Conservation (phyloP, 2,329 filamentous ascomycete species). For the Aureobasidium leucospermi region DNA sequence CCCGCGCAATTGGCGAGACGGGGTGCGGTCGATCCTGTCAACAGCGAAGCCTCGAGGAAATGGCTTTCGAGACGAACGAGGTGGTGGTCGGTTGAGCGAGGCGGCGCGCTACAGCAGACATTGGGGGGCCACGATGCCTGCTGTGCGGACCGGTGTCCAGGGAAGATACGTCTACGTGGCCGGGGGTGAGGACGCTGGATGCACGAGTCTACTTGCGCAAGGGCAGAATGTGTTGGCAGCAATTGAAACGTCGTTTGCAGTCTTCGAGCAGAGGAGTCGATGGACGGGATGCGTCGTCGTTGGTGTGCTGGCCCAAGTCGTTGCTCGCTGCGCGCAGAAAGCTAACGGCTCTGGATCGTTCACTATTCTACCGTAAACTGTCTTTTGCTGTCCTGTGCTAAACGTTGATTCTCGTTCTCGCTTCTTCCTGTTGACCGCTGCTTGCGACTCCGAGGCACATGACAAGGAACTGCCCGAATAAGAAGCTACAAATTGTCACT, state of each 20-base stretch:
- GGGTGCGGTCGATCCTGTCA: neutral
- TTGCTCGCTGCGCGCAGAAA: constrained; percentile 1
- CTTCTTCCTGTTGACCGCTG: neutral
- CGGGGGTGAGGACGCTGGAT: neutral
- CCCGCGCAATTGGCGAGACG: neutral
- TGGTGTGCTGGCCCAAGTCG: neutral
- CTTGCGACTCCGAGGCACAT: neutral
- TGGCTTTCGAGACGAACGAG: neutral
- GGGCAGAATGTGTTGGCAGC: neutral
- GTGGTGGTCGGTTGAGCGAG: neutral
- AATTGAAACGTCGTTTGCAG: neutral
- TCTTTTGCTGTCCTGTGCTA: neutral
- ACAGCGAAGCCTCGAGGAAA: neutral
- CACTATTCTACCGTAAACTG: neutral
- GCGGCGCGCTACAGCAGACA: constrained; percentile 14
- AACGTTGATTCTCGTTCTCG: neutral
- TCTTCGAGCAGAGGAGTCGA: neutral
- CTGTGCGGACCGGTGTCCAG: constrained; percentile 8
- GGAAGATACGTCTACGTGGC: neutral
- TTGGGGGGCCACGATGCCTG: constrained; percentile 12
- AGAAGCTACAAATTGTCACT: neutral
- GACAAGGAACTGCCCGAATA: neutral
- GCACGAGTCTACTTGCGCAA: neutral
- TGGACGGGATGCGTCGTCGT: neutral
- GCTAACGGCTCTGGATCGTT: neutral